Conservation (phyloP, 2,329 filamentous ascomycete genomes). For the Aspergillus sp. region DNA sequence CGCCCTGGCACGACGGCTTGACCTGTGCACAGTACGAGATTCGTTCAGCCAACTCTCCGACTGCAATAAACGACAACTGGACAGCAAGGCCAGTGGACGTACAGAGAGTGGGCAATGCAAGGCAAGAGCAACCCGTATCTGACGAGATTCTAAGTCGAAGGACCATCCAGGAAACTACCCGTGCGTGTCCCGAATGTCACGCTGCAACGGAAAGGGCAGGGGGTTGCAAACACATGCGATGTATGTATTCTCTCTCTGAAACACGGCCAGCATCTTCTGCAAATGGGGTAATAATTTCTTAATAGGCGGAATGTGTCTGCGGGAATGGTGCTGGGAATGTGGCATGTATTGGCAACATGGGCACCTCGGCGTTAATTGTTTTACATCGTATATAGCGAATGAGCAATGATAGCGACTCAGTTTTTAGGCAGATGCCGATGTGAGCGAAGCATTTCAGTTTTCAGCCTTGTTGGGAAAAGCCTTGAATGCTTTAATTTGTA, state of each 20-base stretch:
- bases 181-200: slow-evolving; percentile 16
- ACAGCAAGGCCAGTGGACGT: not conserved
- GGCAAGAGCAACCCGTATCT: not conserved
- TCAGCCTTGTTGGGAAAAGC: not conserved
- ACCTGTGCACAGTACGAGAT: slow-evolving; percentile 20
- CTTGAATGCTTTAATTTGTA: not conserved
- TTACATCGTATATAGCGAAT: not conserved
- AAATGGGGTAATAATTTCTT: slow-evolving; percentile 1
- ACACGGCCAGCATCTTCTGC: not conserved
- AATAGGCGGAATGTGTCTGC: slow-evolving; percentile 15
- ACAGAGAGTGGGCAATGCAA: not conserved
- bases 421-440: not conserved
- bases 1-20: slow-evolving; percentile 19
- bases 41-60: not conserved
- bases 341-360: slow-evolving; percentile 13
- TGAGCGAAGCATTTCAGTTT: not conserved
- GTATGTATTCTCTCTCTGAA: slow-evolving; percentile 8
- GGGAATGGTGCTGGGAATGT: slow-evolving; percentile 23
- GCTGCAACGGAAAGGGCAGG: slow-evolving; percentile 13
- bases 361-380: slow-evolving; percentile 15
- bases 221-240: slow-evolving; percentile 19
- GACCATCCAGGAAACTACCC: slow-evolving; percentile 9
- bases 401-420: not conserved
- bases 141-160: slow-evolving; percentile 7
- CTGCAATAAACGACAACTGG: not conserved